Percentiles rank a stretch among this genome's conserved stretches.
Conservation (phyloP, 2,329 filamentous ascomycete species). For the Xylariales sp. region DNA sequence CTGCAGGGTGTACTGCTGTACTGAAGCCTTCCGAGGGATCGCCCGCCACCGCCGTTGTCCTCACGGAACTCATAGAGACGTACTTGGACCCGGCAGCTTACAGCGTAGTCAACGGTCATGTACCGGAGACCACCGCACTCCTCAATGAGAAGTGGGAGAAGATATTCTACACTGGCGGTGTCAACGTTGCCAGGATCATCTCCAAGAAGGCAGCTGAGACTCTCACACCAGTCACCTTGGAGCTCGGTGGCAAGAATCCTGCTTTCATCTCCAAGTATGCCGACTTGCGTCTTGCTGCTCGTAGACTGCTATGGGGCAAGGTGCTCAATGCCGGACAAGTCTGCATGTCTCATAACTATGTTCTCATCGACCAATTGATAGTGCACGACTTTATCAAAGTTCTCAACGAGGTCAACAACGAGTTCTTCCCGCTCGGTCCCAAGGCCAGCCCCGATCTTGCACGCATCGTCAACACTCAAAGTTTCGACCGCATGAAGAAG, state of each 20-base stretch:
- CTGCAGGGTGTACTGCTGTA: conserved; percentile 83
- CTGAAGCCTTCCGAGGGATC: conserved; percentile 88
- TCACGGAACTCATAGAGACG: conserved; percentile 72
- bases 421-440: conserved; percentile 81
- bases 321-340: conserved; percentile 81
- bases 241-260: conserved; percentile 88
- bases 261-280: conserved; percentile 85
- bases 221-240: conserved; percentile 81
- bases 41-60: conserved; percentile 68
- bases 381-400: conserved; percentile 68
- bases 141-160: conserved; percentile 94
- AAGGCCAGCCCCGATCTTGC: conserved; percentile 73
- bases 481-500: conserved; percentile 79
- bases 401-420: conserved; percentile 64
- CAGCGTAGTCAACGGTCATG: conserved; percentile 71
- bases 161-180: conserved; percentile 91
- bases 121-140: conserved; percentile 75
- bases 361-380: conserved; percentile 72
- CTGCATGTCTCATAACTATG: conserved; percentile 91
- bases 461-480: conserved; percentile 73
- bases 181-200: conserved; percentile 77
- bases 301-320: conserved; percentile 86
- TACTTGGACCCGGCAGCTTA: conserved; percentile 75
- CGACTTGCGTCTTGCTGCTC: conserved; percentile 73
- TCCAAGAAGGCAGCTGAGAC: conserved; percentile 84